Base-by-base conservation (phyloP, 2,329 filamentous ascomycete species). In the Colletotrichum melonis region DNA sequence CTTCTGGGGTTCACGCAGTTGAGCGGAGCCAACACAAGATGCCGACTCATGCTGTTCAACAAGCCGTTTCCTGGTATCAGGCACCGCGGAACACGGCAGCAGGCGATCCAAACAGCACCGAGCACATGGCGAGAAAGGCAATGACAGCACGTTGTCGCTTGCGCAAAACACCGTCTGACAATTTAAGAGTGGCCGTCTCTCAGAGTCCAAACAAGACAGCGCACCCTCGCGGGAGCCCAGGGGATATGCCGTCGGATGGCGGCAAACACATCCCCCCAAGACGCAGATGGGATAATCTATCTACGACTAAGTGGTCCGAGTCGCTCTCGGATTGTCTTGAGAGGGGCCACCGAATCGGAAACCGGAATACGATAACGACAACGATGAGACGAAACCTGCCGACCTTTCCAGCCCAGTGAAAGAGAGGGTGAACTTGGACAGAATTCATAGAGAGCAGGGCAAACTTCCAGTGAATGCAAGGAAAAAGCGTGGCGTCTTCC, bases 241-340 rank as follows among this genome's bases (percentile, higher is more conserved):
- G 42, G 56, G 59, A 59, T 62, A 11, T 59, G 66, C 66, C 55
- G 67, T 70, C 46, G 67, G 56, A 68, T 58, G 16, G 56, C 67
- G 65, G 69, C 64, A 57, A 67, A 71, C 28, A 63, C 49, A 58
- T 38, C 11, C 55, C 28, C 11, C 55, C 9, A 26, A 28, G 55
- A 24, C 26, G 60, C 32, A 65, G 67, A 65, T 65, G 70, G 70
- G 60, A 69, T 28, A 56, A 65, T 64, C 42, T 19, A 49, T n/a
- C 16, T 30, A 16, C 30, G 5, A 38, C 35, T 38, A 16, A 42
- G 14, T 42, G 38, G 38, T 42, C 38, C 38, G 19, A 19, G 58
- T 57, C 24, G 69, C 49, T 38, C 66, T 24, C 49, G 22, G 57
- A 6, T 24, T 6, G 65, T 28, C 11, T 64, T 69, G n/a, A 49